Conservation (phyloP, 441 rosid genomes). For the Aquilaria agallochum region DNA sequence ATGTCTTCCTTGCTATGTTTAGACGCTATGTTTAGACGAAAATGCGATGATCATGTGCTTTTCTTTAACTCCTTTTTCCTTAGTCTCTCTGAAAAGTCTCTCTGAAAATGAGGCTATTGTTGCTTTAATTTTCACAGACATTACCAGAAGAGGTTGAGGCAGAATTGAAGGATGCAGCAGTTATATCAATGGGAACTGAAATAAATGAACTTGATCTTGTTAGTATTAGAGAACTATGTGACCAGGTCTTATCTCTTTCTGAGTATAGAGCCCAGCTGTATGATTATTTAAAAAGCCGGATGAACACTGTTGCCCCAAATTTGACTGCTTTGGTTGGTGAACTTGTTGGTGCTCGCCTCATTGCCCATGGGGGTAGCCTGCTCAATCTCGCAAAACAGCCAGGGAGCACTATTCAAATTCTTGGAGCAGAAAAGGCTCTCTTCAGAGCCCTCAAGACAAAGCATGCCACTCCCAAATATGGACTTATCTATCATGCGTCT, state of each 20-base stretch:
- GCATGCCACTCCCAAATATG: constrained; percentile 89
- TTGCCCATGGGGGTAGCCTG: constrained; percentile 93
- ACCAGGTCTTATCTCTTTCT: constrained; percentile 83
- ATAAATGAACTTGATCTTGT: constrained; percentile 73
- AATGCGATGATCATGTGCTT: too few species aligned
- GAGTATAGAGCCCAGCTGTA: constrained; percentile 93
- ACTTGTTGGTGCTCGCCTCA: constrained; percentile 94
- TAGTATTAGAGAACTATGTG: constrained; percentile 78
- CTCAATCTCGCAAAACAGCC: constrained; percentile 96
- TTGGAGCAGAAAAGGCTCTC: constrained; percentile 95
- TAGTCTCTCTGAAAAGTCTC: too few species aligned
- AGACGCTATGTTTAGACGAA: too few species aligned
- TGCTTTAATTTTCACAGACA: constrained; percentile 29
- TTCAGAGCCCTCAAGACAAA: constrained; percentile 94
- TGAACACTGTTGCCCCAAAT: constrained; percentile 91
- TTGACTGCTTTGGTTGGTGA: constrained; percentile 95
- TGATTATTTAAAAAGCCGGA: constrained; percentile 83
- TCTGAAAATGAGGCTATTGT: too few species aligned
- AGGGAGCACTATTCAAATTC: constrained; percentile 91
- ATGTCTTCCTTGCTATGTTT: too few species aligned
- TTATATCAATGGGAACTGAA: constrained; percentile 97
- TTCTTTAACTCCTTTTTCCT: too few species aligned
- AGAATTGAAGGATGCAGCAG: constrained; percentile 75
- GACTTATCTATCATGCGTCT: constrained; percentile 89
- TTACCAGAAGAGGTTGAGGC: constrained; percentile 75